phyloP scores from a whole-genome alignment of 768 basidiomycete genomes.

The Tephrocybe sp. region DNA sequence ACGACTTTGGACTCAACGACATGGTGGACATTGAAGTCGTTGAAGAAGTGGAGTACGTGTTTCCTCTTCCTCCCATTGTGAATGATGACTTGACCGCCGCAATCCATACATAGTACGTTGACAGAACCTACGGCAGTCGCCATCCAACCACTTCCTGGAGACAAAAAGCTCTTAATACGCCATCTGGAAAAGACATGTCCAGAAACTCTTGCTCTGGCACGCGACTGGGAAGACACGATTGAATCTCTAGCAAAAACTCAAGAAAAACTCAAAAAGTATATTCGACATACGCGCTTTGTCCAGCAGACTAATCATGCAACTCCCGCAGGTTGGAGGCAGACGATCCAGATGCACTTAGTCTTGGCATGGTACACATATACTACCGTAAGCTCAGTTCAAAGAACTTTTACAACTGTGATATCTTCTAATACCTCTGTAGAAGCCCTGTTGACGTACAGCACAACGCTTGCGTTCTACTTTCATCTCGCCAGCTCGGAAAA shows the following conservation, averaged over 20 bases:
- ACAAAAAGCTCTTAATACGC: constrained; percentile 58
- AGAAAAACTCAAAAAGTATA: constrained; percentile 55
- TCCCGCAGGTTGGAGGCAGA: constrained; percentile 44
- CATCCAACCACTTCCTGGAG: constrained; percentile 41
- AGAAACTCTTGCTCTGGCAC: constrained; percentile 74
- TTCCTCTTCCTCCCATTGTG: neutral
- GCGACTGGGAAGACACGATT: constrained; percentile 79
- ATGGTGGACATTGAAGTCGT: constrained; percentile 36
- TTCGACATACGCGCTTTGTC: neutral
- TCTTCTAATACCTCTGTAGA: constrained; percentile 44
- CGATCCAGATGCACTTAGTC: constrained; percentile 49
- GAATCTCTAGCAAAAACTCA: constrained; percentile 49
- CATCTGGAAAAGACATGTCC: constrained; percentile 75
- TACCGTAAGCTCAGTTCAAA: constrained; percentile 56
- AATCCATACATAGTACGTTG: constrained; percentile 28
- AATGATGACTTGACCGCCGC: neutral
- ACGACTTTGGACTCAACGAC: constrained; percentile 83
- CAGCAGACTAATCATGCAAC: neutral
- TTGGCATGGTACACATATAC: constrained; percentile 79
- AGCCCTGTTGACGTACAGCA: constrained; percentile 84
- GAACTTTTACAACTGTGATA: neutral
- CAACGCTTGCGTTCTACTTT: constrained; percentile 89
- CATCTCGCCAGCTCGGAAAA: constrained; percentile 74
- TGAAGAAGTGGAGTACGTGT: constrained; percentile 33
- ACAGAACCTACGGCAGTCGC: constrained; percentile 35